Conservation (phyloP, 1,284 basidiomycete genomes). For the Pyrrhoderma lamaoense region DNA sequence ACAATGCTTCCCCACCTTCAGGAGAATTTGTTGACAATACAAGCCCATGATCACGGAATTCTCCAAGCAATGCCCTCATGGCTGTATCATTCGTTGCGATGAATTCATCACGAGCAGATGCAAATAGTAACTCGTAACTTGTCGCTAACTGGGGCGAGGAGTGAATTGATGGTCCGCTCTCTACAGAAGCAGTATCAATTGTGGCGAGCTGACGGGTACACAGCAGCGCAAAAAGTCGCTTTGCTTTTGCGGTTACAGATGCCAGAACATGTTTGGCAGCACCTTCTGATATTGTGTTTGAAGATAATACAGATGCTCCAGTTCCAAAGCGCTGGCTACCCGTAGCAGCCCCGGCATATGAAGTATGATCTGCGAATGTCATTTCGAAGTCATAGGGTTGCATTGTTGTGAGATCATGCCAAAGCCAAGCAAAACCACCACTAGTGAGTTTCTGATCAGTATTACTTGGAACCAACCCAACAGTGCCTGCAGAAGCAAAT, state of each 20-base stretch:
- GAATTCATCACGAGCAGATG: conserved; percentile 66
- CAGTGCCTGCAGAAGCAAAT: conserved; percentile 35
- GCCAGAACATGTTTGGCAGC: conserved; percentile 79
- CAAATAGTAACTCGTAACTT: conserved; percentile 58
- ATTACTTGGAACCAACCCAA: background rate
- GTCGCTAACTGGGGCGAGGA: conserved; percentile 42
- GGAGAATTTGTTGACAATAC: conserved; percentile 45
- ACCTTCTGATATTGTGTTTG: conserved; percentile 61
- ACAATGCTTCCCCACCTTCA: conserved; percentile 50
- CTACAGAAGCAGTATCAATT: conserved; percentile 33
- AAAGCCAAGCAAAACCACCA: conserved; percentile 73
- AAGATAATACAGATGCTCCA: conserved; percentile 11
- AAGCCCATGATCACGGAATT: conserved; percentile 85
- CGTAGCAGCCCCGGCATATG: conserved; percentile 45
- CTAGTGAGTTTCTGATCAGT: conserved; percentile 25
- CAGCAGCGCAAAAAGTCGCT: conserved; percentile 68
- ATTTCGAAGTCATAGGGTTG: conserved; percentile 76
- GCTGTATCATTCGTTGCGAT: conserved; percentile 83
- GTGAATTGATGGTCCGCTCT: conserved; percentile 22
- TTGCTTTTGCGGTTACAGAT: conserved; percentile 81
- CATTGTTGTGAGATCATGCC: conserved; percentile 84
- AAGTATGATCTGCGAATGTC: conserved; percentile 55
- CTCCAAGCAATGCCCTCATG: conserved; percentile 71
- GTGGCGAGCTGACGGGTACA: conserved; percentile 56
- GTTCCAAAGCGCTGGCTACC: conserved; percentile 26